Evolutionary conservation across 1,284 basidiomycete genomes (phyloP), one percentile per base, ranked within the genome.

Genomic region (Cutaneotrichosporon sp.): DNA sequence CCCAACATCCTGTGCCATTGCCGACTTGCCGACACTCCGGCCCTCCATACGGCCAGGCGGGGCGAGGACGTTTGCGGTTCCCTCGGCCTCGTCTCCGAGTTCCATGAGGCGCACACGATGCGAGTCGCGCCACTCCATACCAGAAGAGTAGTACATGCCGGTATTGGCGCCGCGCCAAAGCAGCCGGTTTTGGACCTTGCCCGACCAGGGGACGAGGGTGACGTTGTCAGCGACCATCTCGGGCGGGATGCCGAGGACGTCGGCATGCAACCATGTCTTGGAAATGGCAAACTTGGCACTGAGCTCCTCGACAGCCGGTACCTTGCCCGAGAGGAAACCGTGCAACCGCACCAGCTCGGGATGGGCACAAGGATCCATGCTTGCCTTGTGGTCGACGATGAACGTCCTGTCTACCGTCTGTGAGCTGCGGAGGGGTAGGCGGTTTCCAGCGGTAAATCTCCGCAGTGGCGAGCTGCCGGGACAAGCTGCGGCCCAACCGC

Each of bases 21-120:
- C 49, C 16, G 61, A 22, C 6, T 89, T 86, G 81, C 92, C 90
- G 65, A 96, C 84, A 70, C 88, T 86, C 88, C 88, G 57, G 88
- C 86, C 91, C 74, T 60, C 70, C 63, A 59, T 56, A 14, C 26
- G 13, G 30, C 55, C 46, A 2, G 64, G 51, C 4, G 66, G 59
- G 5, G 60, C 22, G 9, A 69, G 58, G 32, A 66, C 38, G 42
- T 52, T 60, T 10, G 46, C n/a, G 30, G 32, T 40, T 9, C 64
- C 66, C 3, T 58, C 40, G 9, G 26, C 30, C 47, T 57, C 34
- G 53, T 64, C 67, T 34, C 60, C 68, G 47, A 70, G 62, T 14
- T 56, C 65, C 2, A 76, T 52, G 49, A 80, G 66, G 8, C 79
- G 68, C 14, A 72, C 65, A 10, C 79, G 71, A 47, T 81, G 79